Conservation (phyloP, 805 yeast genomes). For the Maudiozyma serrabonitensis region DNA sequence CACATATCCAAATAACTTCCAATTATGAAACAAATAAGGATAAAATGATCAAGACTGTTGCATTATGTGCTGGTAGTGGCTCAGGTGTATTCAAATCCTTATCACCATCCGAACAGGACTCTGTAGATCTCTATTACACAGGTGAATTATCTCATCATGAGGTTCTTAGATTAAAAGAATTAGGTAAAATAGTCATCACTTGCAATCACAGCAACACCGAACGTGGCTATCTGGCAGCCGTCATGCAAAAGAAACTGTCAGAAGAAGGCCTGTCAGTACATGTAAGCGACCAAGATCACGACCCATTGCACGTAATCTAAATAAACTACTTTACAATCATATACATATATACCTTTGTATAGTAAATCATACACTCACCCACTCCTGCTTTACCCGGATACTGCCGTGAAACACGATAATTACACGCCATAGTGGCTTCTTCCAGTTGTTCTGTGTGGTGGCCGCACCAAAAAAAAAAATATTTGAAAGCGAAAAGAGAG, state of each 20-base stretch:
- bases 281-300: conserved; percentile 50
- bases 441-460: no score
- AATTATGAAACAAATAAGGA: conserved; percentile 14
- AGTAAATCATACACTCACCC: no score
- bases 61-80: conserved; percentile 95
- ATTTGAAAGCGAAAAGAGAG: no score
- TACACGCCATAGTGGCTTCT: no score
- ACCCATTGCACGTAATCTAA: conserved; percentile 38
- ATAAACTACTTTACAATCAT: not conserved
- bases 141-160: conserved; percentile 97
- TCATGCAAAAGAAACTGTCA: conserved; percentile 34
- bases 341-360: not conserved
- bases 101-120: conserved; percentile 21
- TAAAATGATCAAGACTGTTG: conserved; percentile 43
- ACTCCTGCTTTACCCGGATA: no score
- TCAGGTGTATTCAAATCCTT: conserved; percentile 52
- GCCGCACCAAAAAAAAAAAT: no score
- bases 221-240: conserved; percentile 59
- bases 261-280: conserved; percentile 37
- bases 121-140: conserved; percentile 67
- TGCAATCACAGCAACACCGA: conserved; percentile 93
- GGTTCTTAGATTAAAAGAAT: conserved; percentile 58
- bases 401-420: no score
- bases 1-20: conserved; percentile 54
- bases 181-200: conserved; percentile 60